A percentile compares a stretch with the other conserved stretches of the same genome.
Conservation (phyloP, 495 filamentous ascomycete species). For the Poronia punctata region DNA sequence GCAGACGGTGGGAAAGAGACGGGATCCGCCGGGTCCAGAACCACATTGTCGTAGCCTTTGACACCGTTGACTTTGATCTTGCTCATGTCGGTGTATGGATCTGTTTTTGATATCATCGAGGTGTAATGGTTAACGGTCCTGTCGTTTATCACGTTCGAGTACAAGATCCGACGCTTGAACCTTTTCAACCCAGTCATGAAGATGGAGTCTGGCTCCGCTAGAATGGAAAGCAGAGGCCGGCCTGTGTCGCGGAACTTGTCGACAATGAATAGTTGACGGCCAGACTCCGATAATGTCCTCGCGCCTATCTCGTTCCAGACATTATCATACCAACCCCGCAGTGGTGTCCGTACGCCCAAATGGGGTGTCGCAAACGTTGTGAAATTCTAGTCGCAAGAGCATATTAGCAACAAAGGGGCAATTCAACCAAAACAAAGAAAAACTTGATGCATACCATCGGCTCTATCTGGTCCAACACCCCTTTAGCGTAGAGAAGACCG, state of each 20-base stretch:
- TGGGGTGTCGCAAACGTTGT: slow-evolving; percentile 89
- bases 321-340: slow-evolving; percentile 56
- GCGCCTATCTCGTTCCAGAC: slow-evolving; percentile 80
- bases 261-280: slow-evolving; percentile 78
- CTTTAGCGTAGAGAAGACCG: slow-evolving; percentile 72
- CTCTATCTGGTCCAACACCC: slow-evolving; percentile 67
- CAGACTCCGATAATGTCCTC: slow-evolving; percentile 68
- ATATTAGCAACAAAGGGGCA: slow-evolving; percentile 11
- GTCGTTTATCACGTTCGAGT: slow-evolving; percentile 84
- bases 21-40: slow-evolving; percentile 65
- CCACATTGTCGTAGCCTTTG: slow-evolving; percentile 62
- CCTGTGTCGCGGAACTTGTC: slow-evolving; percentile 79
- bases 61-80: slow-evolving; percentile 64
- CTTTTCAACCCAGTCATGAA: slow-evolving; percentile 72
- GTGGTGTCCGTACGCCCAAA: slow-evolving; percentile 73
- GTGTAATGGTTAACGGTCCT: slow-evolving; percentile 76
- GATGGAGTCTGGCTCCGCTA: slow-evolving; percentile 78
- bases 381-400: slow-evolving; percentile 61
- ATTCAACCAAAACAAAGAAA: not conserved
- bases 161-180: slow-evolving; percentile 68
- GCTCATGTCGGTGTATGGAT: slow-evolving; percentile 66
- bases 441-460: slow-evolving; percentile 53
- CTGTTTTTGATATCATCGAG: slow-evolving; percentile 59
- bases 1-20: slow-evolving; percentile 40
- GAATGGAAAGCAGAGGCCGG: slow-evolving; percentile 67